A percentile compares a stretch with the other conserved stretches of the same genome.
Conservation (phyloP, 2,329 filamentous ascomycete genomes). For the Xylariomycetidae sp. region DNA sequence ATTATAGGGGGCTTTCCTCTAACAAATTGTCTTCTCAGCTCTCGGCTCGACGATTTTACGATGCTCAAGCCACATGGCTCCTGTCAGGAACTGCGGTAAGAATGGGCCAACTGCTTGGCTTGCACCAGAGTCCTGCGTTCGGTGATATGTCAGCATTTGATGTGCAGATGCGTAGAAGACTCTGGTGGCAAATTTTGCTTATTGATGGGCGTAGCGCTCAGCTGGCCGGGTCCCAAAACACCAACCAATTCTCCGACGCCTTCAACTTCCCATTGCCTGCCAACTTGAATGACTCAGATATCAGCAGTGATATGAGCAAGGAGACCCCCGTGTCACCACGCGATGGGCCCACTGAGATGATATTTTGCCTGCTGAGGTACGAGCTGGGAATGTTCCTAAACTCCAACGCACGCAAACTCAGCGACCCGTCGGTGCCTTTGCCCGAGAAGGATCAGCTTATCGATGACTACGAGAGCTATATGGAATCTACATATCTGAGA, state of each 20-base stretch:
- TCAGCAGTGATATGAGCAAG: constrained; percentile 14
- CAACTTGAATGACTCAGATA: constrained; percentile 26
- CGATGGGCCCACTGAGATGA: constrained; percentile 18
- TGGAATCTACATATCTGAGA: background rate
- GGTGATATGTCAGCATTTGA: background rate
- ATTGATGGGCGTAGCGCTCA: background rate
- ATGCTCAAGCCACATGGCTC: background rate
- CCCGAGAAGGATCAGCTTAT: background rate
- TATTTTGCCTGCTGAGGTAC: constrained; percentile 14
- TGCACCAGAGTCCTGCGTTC: background rate
- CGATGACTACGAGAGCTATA: background rate
- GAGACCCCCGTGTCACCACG: constrained; percentile 10
- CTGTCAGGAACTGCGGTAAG: background rate
- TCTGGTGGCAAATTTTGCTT: background rate
- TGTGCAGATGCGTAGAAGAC: background rate
- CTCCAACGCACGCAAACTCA: background rate
- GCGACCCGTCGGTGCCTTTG: background rate
- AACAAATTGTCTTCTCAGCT: background rate
- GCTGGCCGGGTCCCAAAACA: background rate
- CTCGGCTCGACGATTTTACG: background rate
- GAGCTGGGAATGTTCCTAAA: constrained; percentile 9
- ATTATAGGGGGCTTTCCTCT: background rate
- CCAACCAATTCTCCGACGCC: constrained; percentile 12
- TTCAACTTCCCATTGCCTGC: constrained; percentile 18
- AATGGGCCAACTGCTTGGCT: background rate